phyloP scores from a whole-genome alignment of 306 rosid species.

The Vicia sativa region DNA sequence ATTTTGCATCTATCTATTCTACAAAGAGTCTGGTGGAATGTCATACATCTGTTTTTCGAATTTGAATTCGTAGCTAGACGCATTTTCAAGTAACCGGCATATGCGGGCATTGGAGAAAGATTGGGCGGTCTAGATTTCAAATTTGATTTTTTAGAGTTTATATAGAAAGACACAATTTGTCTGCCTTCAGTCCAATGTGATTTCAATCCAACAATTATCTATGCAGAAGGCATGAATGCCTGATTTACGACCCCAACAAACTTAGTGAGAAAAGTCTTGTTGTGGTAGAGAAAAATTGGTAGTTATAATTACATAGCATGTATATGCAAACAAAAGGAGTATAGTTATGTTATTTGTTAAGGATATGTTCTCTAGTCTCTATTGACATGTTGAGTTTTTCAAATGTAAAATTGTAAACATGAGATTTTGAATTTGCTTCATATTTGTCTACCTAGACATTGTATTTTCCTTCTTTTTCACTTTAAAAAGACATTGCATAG shows the following conservation, averaged over 20 bases:
- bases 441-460: conserved; percentile 9
- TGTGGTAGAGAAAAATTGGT: background rate
- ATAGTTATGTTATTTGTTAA: conserved; percentile 7
- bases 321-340: conserved; percentile 9
- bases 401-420: conserved; percentile 5
- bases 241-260: background rate
- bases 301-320: conserved; percentile 15
- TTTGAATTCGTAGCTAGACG: background rate
- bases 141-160: background rate
- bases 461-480: background rate
- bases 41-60: background rate
- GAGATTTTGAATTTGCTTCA: conserved; percentile 3
- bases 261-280: conserved; percentile 11
- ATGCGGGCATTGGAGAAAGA: background rate
- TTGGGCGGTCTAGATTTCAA: background rate
- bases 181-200: background rate
- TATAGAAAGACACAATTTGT: background rate
- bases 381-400: conserved; percentile 7
- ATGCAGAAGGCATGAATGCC: background rate
- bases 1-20: background rate
- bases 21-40: background rate
- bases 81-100: too few relatives aligned
- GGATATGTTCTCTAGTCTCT: background rate
- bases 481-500: conserved; percentile 11
- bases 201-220: background rate